Percentiles rank a stretch among this genome's conserved stretches.
These are phyloP conservation scores for Triglochin maritima DNA, from an alignment of 106 monocot genomes.

Conservation along the genomic window DNA sequence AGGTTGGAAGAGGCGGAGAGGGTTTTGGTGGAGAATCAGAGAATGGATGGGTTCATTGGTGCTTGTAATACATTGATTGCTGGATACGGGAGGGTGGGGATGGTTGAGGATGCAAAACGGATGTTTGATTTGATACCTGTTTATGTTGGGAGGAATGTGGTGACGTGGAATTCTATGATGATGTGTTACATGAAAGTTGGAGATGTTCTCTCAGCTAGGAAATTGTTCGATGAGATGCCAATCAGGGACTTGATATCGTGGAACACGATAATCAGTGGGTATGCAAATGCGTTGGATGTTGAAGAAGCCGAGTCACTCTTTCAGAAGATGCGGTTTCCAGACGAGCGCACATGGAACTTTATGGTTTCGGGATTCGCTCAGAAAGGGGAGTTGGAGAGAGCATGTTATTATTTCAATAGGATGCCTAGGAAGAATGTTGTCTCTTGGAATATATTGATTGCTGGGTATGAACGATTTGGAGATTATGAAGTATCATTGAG, in stretches of 20 bases:
- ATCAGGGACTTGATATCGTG: constrained; percentile 57
- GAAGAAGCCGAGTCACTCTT: constrained; percentile 54
- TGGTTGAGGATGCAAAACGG: constrained; percentile 34
- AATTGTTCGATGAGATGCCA: constrained; percentile 72
- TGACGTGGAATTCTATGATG: constrained; percentile 93
- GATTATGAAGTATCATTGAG: constrained; percentile 44
- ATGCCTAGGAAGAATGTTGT: constrained; percentile 43
- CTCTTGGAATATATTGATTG: constrained; percentile 79
- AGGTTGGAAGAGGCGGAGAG: constrained; percentile 41
- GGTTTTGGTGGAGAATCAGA: constrained; percentile 12
- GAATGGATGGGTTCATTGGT: constrained; percentile 32
- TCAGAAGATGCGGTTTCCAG: constrained; percentile 26
- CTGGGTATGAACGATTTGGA: constrained; percentile 60
- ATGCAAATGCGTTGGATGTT: constrained; percentile 28
- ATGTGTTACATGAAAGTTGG: constrained; percentile 67
- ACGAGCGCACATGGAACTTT: constrained; percentile 57
- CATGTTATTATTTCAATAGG: constrained; percentile 34
- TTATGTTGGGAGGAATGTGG: constrained; percentile 23
- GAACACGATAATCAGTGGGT: constrained; percentile 84
- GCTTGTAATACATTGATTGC: constrained; percentile 75
- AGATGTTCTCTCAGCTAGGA: constrained; percentile 34
- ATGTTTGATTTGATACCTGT: constrained; percentile 50
- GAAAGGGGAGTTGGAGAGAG: constrained; percentile 38
- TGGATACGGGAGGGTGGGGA: constrained; percentile 43
- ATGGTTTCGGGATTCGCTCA: constrained; percentile 58